These are phyloP conservation scores for Bromus sterilis DNA, from an alignment of 176 grass and related monocot species.

Conservation along the genomic window DNA sequence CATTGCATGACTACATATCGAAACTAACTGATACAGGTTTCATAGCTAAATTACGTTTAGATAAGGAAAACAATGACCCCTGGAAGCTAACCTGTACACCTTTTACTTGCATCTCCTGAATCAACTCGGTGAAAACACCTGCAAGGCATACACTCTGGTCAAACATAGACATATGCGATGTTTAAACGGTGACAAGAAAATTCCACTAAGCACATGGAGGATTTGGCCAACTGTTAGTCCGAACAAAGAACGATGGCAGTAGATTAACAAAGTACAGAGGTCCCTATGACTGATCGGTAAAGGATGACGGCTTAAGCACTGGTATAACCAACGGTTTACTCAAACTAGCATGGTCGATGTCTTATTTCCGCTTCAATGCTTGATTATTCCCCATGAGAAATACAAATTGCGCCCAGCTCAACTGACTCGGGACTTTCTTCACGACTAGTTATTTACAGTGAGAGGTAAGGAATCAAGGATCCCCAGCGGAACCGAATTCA, in stretches of 20 bases:
- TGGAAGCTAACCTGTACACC: constrained; percentile 76
- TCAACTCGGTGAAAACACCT: constrained; percentile 98
- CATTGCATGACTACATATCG: not conserved
- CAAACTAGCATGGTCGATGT: not conserved
- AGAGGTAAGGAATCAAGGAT: not conserved
- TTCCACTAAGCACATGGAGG: not conserved
- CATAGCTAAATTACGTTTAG: not conserved
- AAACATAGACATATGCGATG: not conserved
- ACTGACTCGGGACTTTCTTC: not conserved
- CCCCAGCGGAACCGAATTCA: not conserved
- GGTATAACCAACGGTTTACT: not conserved
- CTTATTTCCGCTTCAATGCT: not conserved
- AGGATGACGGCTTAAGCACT: not conserved
- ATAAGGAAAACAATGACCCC: not conserved
- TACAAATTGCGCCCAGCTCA: not conserved
- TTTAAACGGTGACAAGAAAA: not conserved
- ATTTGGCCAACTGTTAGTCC: not conserved
- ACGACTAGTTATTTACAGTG: not conserved
- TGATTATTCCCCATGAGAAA: not conserved
- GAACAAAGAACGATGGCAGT: not conserved
- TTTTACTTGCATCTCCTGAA: constrained; percentile 98
- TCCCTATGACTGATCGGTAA: not conserved
- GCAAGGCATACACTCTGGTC: constrained; percentile 2
- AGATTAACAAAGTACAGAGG: not conserved
- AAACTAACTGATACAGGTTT: not conserved